Conservation (phyloP, 768 basidiomycete genomes). For the Psilocybe sp. region DNA sequence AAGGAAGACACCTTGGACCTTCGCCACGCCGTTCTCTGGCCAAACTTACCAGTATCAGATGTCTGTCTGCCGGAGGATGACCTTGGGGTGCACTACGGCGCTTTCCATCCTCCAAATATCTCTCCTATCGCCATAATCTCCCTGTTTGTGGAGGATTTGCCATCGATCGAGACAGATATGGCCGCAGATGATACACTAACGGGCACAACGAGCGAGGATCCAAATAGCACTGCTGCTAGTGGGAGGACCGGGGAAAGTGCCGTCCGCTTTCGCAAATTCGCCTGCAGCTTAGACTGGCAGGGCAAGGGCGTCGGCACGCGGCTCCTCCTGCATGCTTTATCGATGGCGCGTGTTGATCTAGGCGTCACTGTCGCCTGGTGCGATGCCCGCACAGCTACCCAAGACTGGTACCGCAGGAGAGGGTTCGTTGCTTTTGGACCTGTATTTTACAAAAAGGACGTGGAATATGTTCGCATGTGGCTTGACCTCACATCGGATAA, state of each 20-base stretch:
- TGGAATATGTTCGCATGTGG: conserved; percentile 58
- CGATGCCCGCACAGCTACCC: conserved; percentile 47
- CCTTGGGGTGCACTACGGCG: conserved; percentile 51
- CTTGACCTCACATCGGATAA: conserved; percentile 17
- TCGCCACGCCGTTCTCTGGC: conserved; percentile 60
- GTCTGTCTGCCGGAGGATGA: conserved; percentile 53
- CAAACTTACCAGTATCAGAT: conserved; percentile 43
- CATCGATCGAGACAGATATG: conserved; percentile 9
- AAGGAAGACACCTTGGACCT: conserved; percentile 40
- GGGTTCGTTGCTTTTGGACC: conserved; percentile 49
- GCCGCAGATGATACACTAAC: conserved; percentile 5
- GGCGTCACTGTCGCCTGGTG: conserved; percentile 51
- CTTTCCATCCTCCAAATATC: conserved; percentile 38
- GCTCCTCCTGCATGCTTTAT: conserved; percentile 40
- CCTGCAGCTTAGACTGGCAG: conserved; percentile 50
- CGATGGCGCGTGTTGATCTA: conserved; percentile 36
- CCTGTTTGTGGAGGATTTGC: conserved; percentile 44
- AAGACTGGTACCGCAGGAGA: conserved; percentile 50
- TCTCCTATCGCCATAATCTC: conserved; percentile 54
- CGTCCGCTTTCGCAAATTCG: conserved; percentile 60
- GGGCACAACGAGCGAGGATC: conserved; percentile 6
- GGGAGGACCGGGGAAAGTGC: neutral
- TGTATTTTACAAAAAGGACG: conserved; percentile 48
- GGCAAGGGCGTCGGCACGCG: conserved; percentile 50
- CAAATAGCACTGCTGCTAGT: too few relatives aligned